These are phyloP conservation scores for Hortaea sp. DNA, from an alignment of 2,329 filamentous ascomycete genomes.

Conservation along the genomic window DNA sequence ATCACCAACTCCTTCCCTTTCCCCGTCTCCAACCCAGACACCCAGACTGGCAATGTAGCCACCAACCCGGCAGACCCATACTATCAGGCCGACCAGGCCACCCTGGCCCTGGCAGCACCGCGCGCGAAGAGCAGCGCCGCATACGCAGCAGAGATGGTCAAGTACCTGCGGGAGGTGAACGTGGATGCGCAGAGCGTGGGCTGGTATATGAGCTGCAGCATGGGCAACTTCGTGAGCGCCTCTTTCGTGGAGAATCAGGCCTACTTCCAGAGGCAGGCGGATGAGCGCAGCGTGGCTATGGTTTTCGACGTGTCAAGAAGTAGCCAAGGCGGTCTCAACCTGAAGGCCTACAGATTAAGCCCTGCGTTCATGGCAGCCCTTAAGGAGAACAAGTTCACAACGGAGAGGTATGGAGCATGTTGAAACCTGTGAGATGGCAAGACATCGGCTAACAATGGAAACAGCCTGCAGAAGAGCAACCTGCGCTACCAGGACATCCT, in stretches of 20 bases:
- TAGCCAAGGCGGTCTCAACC: constrained; percentile 78
- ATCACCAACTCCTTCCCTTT: constrained; percentile 94
- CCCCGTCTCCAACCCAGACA: constrained; percentile 59
- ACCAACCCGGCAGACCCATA: constrained; percentile 52
- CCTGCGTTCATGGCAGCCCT: constrained; percentile 77
- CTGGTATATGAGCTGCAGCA: constrained; percentile 97
- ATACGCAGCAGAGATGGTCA: constrained; percentile 96
- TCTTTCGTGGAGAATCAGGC: constrained; percentile 97
- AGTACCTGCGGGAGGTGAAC: constrained; percentile 91
- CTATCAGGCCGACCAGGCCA: constrained; percentile 61
- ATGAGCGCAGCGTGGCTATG: constrained; percentile 76
- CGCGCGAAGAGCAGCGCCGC: constrained; percentile 78
- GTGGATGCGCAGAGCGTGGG: constrained; percentile 96
- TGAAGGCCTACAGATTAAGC: constrained; percentile 88
- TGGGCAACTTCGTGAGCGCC: constrained; percentile 95
- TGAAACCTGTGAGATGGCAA: neutral
- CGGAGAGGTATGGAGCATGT: constrained; percentile 63
- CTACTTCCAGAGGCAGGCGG: constrained; percentile 87
- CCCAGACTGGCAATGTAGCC: constrained; percentile 29
- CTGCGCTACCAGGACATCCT: constrained; percentile 90
- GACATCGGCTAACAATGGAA: neutral
- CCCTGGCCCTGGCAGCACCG: constrained; percentile 75
- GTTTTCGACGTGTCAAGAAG: constrained; percentile 95
- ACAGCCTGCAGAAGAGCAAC: constrained; percentile 85
- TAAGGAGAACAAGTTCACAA: constrained; percentile 96